phyloP scores from a whole-genome alignment of 352 stramenopile species.

The Halophytophthora batemanensis region DNA sequence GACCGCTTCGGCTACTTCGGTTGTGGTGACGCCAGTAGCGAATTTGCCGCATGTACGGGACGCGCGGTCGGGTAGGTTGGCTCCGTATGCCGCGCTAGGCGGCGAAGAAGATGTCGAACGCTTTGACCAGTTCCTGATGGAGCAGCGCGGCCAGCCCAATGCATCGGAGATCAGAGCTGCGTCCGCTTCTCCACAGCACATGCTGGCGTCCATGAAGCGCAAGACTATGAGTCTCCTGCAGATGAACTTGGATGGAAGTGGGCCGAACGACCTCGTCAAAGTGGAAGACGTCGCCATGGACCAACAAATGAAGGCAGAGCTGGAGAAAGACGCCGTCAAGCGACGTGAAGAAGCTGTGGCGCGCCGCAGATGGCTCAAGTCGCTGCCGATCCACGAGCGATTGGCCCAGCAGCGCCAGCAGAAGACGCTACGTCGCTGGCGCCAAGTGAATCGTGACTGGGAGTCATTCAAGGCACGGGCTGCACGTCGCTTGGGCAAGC shows the following conservation, averaged over 20 bases:
- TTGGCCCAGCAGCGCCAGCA: constrained; percentile 63
- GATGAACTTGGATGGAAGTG: constrained; percentile 9
- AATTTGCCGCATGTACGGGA: constrained; percentile 26
- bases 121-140: constrained; percentile 55
- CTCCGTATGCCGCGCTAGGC: constrained; percentile 62
- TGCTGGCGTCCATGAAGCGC: constrained; percentile 35
- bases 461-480: constrained; percentile 63
- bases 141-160: constrained; percentile 30
- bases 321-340: constrained; percentile 36
- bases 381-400: constrained; percentile 69
- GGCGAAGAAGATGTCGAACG: constrained; percentile 48
- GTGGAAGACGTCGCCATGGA: constrained; percentile 9
- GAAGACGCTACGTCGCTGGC: constrained; percentile 67
- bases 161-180: constrained; percentile 26
- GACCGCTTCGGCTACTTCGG: no score
- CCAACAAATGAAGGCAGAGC: constrained; percentile 25
- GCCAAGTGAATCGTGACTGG: constrained; percentile 68
- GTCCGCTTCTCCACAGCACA: constrained; percentile 15
- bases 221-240: constrained; percentile 31
- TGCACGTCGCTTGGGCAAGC: constrained; percentile 56
- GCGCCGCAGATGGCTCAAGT: constrained; percentile 64
- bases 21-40: constrained; percentile 1
- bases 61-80: constrained; percentile 38
- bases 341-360: constrained; percentile 40
- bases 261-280: not conserved